Base-by-base conservation (phyloP, 2,329 filamentous ascomycete species). In the Cercospora brassicicola region DNA sequence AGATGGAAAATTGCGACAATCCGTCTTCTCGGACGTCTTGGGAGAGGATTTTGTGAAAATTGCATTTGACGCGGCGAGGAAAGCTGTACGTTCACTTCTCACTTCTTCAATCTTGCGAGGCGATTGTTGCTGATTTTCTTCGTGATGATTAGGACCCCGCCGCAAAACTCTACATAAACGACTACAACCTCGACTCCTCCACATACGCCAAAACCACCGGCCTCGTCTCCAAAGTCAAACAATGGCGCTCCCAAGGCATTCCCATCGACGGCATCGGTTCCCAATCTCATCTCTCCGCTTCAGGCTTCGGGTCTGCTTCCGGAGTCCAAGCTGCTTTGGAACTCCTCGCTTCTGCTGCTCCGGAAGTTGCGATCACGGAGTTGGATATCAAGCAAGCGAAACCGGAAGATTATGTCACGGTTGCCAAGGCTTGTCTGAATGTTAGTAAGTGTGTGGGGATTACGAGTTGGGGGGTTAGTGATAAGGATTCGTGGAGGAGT, bases 111-210 rank as follows among this genome's bases (percentile, higher is more conserved):
- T 20, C 18, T 20, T 20, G 18, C 18, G 1, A 20, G 18, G 18
- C 18, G 23, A 23, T 23, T 23, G 23, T 2, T 23, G 23, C 23
- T 23, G 3, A 23, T 3, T 3, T 23, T 3, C 2, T 23, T 23
- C 23, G 23, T 23, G 23, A 23, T 3, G 3, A 30, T n/a, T 45
- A 62, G 61, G 90, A 92, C 77, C 89, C 90, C 2, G 74, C 79
- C 65, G 89, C 88, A 2, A 90, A 89, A 79, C 83, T 93, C 45
- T 93, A 91, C 82, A 91, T 92, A 81, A 93, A 93, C 79, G 90
- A 93, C 75, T 84, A 83, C 77, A 84, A 84, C 81, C 84, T 91
- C 62, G 89, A 91, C 79, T 82, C 79, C 53, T 84, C 88, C 18
- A 83, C 73, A 71, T 84, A 85, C 73, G 81, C 84, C 70, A 92